These are phyloP conservation scores for Ophiognomonia clavigignenti-juglandacearum DNA, from an alignment of 2,329 filamentous ascomycete genomes.

Conservation along the genomic window DNA sequence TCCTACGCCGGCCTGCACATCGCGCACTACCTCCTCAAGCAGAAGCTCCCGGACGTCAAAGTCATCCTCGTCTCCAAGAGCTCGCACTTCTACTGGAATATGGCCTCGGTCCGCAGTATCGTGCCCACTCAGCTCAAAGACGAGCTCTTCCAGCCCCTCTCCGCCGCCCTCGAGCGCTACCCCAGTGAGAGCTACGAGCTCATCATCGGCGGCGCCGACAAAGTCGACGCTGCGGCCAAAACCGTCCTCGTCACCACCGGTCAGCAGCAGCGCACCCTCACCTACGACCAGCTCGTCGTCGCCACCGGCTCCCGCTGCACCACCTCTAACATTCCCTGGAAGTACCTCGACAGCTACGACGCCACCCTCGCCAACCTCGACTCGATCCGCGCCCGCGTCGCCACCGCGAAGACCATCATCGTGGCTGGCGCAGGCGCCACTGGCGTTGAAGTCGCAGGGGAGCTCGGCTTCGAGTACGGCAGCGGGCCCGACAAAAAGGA, in stretches of 20 bases:
- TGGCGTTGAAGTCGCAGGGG: constrained; percentile 50
- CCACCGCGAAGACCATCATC: constrained; percentile 45
- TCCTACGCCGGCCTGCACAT: constrained; percentile 48
- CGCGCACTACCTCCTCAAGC: constrained; percentile 50
- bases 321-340: constrained; percentile 44
- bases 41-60: constrained; percentile 43
- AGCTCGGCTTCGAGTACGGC: constrained; percentile 47
- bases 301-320: constrained; percentile 47
- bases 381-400: constrained; percentile 34
- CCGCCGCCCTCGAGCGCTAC: constrained; percentile 45
- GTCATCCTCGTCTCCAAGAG: constrained; percentile 54
- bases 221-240: constrained; percentile 35
- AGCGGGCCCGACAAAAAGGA: constrained; percentile 40
- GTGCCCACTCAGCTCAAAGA: constrained; percentile 45
- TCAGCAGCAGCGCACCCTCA: constrained; percentile 26
- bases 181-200: constrained; percentile 44
- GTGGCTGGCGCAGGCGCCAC: constrained; percentile 54
- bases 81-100: constrained; percentile 55
- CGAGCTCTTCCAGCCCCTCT: constrained; percentile 45
- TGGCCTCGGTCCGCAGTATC: constrained; percentile 51
- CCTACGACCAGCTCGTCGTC: constrained; percentile 54
- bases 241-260: constrained; percentile 36
- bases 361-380: constrained; percentile 37
- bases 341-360: constrained; percentile 42
- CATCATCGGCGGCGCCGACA: constrained; percentile 41